A percentile compares a stretch with the other conserved stretches of the same genome.
Conservation (phyloP, 257 asterid genomes). For the Rubia yunnanensis region DNA sequence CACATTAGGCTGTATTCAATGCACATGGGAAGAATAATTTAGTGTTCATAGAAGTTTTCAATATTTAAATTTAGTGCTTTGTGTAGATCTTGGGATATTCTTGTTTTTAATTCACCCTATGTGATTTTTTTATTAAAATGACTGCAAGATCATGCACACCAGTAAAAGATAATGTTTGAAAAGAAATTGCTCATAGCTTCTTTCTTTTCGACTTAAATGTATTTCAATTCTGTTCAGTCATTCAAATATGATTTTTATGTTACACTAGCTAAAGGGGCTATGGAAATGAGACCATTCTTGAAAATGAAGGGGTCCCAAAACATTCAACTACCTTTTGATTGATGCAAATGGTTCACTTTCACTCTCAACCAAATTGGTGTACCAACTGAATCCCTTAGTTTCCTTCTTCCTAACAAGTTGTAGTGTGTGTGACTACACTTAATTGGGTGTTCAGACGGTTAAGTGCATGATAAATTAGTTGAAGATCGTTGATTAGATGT, state of each 20-base stretch:
- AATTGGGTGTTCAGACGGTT: too few relatives aligned
- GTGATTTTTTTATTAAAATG: background rate
- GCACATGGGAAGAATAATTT: background rate
- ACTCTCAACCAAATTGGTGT: background rate
- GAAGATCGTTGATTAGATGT: too few relatives aligned
- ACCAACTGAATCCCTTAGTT: background rate
- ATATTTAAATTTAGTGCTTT: background rate
- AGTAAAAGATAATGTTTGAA: too few relatives aligned
- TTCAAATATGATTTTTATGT: background rate
- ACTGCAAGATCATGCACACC: background rate
- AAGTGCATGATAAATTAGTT: too few relatives aligned
- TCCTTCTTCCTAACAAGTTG: background rate
- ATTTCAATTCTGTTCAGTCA: too few relatives aligned
- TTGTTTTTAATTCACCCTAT: background rate
- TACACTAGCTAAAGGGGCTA: background rate
- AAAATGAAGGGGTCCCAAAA: conserved; percentile 11
- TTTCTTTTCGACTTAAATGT: too few relatives aligned
- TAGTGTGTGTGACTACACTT: background rate
- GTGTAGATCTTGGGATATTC: background rate
- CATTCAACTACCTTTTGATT: conserved; percentile 1
- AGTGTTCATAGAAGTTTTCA: background rate
- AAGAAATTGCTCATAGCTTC: too few relatives aligned
- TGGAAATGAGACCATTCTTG: background rate
- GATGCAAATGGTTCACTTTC: background rate
- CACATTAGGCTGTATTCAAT: background rate